Base-by-base conservation (phyloP, 371 early-diverging fungal genomes). In the Funneliformis caledonium region DNA sequence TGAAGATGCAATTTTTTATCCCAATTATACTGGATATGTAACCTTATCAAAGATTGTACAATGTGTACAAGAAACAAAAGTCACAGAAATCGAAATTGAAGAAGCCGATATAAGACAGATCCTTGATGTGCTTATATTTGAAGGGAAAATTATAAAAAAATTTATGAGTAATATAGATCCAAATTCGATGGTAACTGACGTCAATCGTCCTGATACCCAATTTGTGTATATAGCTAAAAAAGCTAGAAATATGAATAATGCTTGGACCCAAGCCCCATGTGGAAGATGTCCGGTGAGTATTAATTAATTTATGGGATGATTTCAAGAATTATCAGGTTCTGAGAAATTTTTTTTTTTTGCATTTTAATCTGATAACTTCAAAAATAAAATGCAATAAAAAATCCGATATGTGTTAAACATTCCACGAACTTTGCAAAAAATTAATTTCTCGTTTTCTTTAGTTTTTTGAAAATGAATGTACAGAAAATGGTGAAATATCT, bases 401-500 rank as follows among this genome's bases (percentile, higher is more conserved):
- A 65, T 9, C 9, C 26, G 2, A 65, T 9, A 65, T 26, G 2
- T 62, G 14, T 12, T 26, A n/a, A 62, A 65, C 1, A n/a, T 62
- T 67, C 31, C 11, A 4, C 1, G 42, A 11, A 37, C 42, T 37
- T 37, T 37, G 3, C 37, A 37, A 37, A 37, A 37, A 37, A 37
- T 26, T 37, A 37, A 37, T 37, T 37, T 37, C 37, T 43, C 26
- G 2, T 72, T 72, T 45, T 22, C 10, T 50, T 50, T n/a, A 72
- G 72, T 72, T 42, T 50, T 72, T 72, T 72, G 48, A 72, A 50
- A 43, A 72, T 26, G 72, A 72, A 72, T 72, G 72, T 72, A 31
- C 72, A 7, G 72, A 72, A 33, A 48, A 72, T 50, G 72, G 72
- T 33, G 72, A 72, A 72, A 72, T 72, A 11, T 72, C 72, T 22